Conservation (phyloP, 441 rosid genomes). For the Pelargonium myrrhifolium region DNA sequence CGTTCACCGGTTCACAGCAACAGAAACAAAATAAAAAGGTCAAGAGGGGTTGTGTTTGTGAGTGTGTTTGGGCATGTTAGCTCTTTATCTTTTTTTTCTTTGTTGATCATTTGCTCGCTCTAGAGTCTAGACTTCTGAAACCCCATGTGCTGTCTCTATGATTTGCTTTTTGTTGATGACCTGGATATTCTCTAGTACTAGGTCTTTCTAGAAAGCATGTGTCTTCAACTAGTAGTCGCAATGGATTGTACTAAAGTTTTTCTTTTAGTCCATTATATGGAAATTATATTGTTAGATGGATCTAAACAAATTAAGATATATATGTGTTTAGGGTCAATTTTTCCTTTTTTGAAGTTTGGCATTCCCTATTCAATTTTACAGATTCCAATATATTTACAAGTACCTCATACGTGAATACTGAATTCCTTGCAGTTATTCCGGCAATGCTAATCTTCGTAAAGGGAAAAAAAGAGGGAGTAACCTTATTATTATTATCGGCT, state of each 20-base stretch:
- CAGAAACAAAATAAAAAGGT: too few relatives aligned
- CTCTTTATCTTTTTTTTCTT: background rate
- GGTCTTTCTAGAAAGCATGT: too few relatives aligned
- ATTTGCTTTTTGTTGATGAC: too few relatives aligned
- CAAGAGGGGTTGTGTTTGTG: too few relatives aligned
- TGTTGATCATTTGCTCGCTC: too few relatives aligned
- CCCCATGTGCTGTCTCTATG: too few relatives aligned
- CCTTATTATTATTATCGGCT: slow-evolving; percentile 43
- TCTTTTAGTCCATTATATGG: slow-evolving; percentile 1
- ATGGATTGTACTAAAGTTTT: background rate
- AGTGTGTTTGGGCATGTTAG: background rate
- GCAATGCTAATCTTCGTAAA: slow-evolving; percentile 51
- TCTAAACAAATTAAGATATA: background rate
- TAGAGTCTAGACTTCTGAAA: too few relatives aligned
- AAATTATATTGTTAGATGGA: background rate
- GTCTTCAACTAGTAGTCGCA: background rate
- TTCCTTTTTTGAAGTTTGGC: background rate
- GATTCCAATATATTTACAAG: too few relatives aligned
- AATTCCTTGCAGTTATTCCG: slow-evolving; percentile 50
- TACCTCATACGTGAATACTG: too few relatives aligned
- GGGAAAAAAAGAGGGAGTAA: slow-evolving; percentile 37
- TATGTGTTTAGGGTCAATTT: background rate
- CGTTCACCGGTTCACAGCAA: too few relatives aligned
- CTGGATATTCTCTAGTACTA: too few relatives aligned
- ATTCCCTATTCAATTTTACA: background rate